phyloP scores from a whole-genome alignment of 1,284 basidiomycete species.

The Ganoderma resinaceum region DNA sequence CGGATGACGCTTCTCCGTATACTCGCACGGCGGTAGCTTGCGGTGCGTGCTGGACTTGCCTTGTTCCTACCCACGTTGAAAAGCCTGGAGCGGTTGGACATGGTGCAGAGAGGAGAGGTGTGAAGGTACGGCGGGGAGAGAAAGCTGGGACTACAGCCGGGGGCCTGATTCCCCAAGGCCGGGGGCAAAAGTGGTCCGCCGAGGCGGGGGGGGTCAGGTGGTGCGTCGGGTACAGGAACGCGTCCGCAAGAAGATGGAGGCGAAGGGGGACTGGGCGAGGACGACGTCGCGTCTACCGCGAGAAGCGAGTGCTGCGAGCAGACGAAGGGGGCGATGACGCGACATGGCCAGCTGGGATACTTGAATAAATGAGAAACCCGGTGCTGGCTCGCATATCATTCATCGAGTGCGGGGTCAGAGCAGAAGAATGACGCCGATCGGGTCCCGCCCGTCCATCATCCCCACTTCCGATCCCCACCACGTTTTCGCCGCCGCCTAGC shows the following conservation, averaged over 20 bases:
- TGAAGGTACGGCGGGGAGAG: background rate
- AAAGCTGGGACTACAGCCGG: background rate
- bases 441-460: background rate
- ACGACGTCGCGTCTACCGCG: background rate
- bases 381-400: background rate
- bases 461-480: background rate
- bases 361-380: constrained; percentile 1
- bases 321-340: background rate
- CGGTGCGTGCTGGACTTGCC: constrained; percentile 23
- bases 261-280: background rate
- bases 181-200: background rate
- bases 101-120: constrained; percentile 1
- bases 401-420: background rate
- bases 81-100: constrained; percentile 11
- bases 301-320: background rate
- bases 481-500: background rate
- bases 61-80: constrained; percentile 27
- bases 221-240: constrained; percentile 6
- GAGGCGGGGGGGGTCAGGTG: constrained; percentile 12
- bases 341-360: background rate
- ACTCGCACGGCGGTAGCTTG: constrained; percentile 24
- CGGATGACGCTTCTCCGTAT: constrained; percentile 19
- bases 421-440: background rate
- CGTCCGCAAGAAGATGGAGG: background rate
- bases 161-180: background rate